Base-by-base conservation (phyloP, 768 basidiomycete species). In the Tricholoma furcatifolium region DNA sequence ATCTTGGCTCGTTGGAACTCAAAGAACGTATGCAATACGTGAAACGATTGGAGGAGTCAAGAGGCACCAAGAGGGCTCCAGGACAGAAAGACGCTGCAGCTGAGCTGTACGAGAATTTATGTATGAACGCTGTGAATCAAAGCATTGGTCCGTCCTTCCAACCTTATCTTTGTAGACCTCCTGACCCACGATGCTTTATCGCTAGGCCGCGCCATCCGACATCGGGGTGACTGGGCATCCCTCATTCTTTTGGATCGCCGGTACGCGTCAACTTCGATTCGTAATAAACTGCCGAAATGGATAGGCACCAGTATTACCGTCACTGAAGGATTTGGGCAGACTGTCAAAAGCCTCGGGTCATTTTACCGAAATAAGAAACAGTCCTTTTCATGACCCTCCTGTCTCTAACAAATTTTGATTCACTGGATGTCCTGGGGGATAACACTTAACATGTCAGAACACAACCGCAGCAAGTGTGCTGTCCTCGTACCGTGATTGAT, bases 121-220 rank as follows among this genome's bases (percentile, higher is more conserved):
- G 90, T 61, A 91, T 91, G 87, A 88, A 87, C 58, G 91, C 94
- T 0, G 94, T 99, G 47, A 99, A 99, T 69, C 96, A 99, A 67
- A 93, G 91, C 51, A 97, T 99, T 55, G 96, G 95, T 91, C 44
- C 51, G 85, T 67, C 27, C 23, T 35, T 18, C 38, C 39, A 2
- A 14, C 42, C 23, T 23, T 35, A 40, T 43, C 35, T 9, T n/a
- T 52, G 38, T 30, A 32, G 14, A 21, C 2, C 5, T 20, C 17
- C 7, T 35, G 15, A 15, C 21, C 41, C n/a, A n/a, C n/a, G 1
- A 31, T 48, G 9, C 6, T 41, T 42, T 23, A 48, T 42, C 31
- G 27, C 11, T 51, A 97, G 94, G 94, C 30, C 85, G 96, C 44
- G 95, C 95, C 4, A 96, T 98, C 54, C 85, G 96, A 39, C 95